Conservation (phyloP, 192 early-diverging fungal genomes). For the Diversispora eburnea region DNA sequence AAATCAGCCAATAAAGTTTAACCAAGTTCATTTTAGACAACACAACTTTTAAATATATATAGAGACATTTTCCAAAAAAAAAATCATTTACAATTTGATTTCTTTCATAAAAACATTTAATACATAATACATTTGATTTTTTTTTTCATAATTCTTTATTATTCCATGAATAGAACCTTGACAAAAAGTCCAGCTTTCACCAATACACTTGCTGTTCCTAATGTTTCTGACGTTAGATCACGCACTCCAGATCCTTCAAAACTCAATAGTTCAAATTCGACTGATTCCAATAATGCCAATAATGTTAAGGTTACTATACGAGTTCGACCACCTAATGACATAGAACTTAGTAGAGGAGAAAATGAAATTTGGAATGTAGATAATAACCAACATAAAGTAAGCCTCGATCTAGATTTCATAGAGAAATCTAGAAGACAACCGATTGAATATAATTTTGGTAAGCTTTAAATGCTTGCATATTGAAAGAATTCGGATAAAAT, state of each 20-base stretch:
- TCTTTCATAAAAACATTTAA: too few relatives aligned
- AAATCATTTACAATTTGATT: too few relatives aligned
- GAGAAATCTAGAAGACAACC: constrained; percentile 28
- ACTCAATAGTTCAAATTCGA: background rate
- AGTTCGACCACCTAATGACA: constrained; percentile 62
- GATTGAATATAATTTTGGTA: constrained; percentile 44
- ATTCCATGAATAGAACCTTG: too few relatives aligned
- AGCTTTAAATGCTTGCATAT: background rate
- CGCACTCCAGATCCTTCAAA: background rate
- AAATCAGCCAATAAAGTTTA: too few relatives aligned
- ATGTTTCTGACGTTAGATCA: background rate
- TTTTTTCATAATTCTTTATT: too few relatives aligned
- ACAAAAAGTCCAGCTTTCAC: too few relatives aligned
- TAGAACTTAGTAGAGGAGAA: constrained; percentile 52
- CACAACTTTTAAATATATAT: too few relatives aligned
- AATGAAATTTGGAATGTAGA: constrained; percentile 43
- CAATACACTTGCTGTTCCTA: too few relatives aligned
- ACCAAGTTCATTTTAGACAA: too few relatives aligned
- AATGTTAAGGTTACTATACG: constrained; percentile 72
- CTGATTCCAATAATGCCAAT: constrained; percentile 24
- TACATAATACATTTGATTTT: too few relatives aligned
- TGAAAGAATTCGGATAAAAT: background rate
- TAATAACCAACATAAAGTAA: constrained; percentile 27
- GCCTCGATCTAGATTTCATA: constrained; percentile 34
- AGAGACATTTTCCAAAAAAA: too few relatives aligned